These are phyloP conservation scores for Pseudocercospora musae DNA, from an alignment of 2,329 filamentous ascomycete genomes.

Conservation along the genomic window DNA sequence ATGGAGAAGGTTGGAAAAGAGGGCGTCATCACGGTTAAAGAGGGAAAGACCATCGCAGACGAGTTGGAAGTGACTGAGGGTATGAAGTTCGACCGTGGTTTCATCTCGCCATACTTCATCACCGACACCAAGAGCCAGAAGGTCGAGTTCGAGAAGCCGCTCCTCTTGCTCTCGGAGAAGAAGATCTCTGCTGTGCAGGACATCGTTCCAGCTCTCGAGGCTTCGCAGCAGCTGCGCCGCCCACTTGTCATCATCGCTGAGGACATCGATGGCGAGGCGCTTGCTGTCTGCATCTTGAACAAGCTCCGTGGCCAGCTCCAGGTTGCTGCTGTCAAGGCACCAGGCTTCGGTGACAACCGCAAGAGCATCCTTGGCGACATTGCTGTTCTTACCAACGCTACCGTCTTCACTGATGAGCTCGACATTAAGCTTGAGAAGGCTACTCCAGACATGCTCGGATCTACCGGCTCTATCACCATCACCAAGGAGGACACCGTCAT, in stretches of 20 bases:
- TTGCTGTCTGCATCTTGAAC: conserved; percentile 99
- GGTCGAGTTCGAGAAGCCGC: conserved; percentile 99
- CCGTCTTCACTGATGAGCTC: conserved; percentile 96
- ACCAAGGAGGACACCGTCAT: conserved; percentile 99
- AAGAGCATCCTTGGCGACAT: conserved; percentile 99
- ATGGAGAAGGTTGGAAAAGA: conserved; percentile 99
- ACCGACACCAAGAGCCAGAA: conserved; percentile 98
- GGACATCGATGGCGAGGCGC: conserved; percentile 97
- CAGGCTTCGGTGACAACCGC: conserved; percentile 99
- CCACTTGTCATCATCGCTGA: conserved; percentile 98
- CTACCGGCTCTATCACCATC: conserved; percentile 97
- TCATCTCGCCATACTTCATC: conserved; percentile 99
- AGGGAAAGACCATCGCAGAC: conserved; percentile 96
- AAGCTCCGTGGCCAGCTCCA: conserved; percentile 99
- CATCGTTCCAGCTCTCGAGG: conserved; percentile 96
- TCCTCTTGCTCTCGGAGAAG: conserved; percentile 98
- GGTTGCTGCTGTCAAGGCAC: conserved; percentile 97
- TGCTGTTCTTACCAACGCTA: conserved; percentile 91
- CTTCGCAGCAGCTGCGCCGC: conserved; percentile 89
- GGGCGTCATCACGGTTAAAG: conserved; percentile 99
- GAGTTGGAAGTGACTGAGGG: conserved; percentile 99
- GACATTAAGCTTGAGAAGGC: conserved; percentile 99
- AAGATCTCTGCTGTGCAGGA: conserved; percentile 99
- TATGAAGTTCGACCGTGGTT: conserved; percentile 99
- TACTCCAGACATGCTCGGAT: conserved; percentile 91